Base-by-base conservation (phyloP, 2,329 filamentous ascomycete genomes). In the Aureobasidium leucospermi region DNA sequence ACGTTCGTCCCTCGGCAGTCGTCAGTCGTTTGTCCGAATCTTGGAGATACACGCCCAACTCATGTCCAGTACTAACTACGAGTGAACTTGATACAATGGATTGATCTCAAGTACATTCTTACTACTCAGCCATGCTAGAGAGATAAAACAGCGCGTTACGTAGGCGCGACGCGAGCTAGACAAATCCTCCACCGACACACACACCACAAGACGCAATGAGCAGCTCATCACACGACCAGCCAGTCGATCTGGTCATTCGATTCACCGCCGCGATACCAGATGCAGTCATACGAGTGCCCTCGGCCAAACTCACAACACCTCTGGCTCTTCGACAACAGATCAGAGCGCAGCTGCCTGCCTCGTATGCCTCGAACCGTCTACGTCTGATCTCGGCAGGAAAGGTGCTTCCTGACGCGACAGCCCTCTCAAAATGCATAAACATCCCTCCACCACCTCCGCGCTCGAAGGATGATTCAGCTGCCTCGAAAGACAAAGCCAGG, bases 371-470 rank as follows among this genome's bases (percentile, higher is more conserved):
- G 43, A 85, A 84, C 63, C 87, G 90, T 38, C 83, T 97, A 34
- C 90, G 93, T 61, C 85, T 99, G 64, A 96, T 97, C 71, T 86
- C 96, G 72, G 84, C 89, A 53, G 94, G 94, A 63, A 91, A 89
- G 69, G 87, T 96, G 61, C 85, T 97, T 52, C 81, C 86, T 65
- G 92, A 96, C 71, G 75, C 79, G 38, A 80, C 83, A 9, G 81
- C 88, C 6, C 79, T 99, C 29, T 80, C 83, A 61, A 75, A 80
- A 38, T 87, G 87, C 1, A 79, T 97, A 48, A 85, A 83, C 61
- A 75, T 87, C 1, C 81, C 84, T 0, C 77, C 82, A 0, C 80
- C 83, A 0, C 82, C 83, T 0, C 80, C 63, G 64, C 78, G 67
- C 53, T 68, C 70, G 13, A 68, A 69, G 55, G 55, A 65, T 39